Conservation (phyloP, 139 green algal genomes). For the Astrephomene gubernaculifera region DNA sequence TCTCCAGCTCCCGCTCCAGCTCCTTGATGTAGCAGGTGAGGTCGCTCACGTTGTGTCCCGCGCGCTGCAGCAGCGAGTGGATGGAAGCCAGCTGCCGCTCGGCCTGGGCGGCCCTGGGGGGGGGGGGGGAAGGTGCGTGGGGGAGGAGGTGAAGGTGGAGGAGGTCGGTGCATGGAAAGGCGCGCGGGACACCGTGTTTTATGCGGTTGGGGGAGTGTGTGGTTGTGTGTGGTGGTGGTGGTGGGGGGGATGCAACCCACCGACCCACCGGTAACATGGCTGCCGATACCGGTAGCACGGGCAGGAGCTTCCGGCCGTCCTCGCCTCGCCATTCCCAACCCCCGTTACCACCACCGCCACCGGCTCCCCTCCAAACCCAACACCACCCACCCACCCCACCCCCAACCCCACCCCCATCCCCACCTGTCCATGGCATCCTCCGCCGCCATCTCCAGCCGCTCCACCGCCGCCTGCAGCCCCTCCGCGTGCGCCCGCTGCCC, state of each 20-base stretch:
- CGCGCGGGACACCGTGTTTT: too few relatives aligned
- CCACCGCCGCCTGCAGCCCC: neutral
- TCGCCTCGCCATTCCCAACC: too few relatives aligned
- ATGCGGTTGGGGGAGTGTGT: too few relatives aligned
- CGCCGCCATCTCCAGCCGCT: slow-evolving; percentile 36
- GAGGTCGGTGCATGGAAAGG: too few relatives aligned
- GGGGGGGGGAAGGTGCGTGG: neutral
- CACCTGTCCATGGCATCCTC: slow-evolving; percentile 45
- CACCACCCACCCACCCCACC: neutral
- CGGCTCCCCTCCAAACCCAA: neutral
- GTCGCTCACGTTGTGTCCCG: slow-evolving; percentile 2
- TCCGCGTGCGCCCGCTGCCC: neutral
- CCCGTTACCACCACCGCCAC: neutral
- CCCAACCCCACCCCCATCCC: neutral
- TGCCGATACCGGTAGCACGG: too few relatives aligned
- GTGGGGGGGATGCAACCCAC: too few relatives aligned
- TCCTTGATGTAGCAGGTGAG: slow-evolving; percentile 9
- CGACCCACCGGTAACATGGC: too few relatives aligned
- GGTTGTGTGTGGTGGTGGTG: too few relatives aligned
- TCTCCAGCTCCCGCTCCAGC: slow-evolving; percentile 35
- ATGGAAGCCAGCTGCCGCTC: slow-evolving; percentile 18
- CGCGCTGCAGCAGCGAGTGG: slow-evolving; percentile 3
- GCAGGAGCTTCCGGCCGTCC: too few relatives aligned
- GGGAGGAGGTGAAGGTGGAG: too few relatives aligned
- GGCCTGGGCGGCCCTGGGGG: neutral